Evolutionary conservation across 1,284 basidiomycete species (phyloP).

Genomic region (Rhodotorula sp.): DNA sequence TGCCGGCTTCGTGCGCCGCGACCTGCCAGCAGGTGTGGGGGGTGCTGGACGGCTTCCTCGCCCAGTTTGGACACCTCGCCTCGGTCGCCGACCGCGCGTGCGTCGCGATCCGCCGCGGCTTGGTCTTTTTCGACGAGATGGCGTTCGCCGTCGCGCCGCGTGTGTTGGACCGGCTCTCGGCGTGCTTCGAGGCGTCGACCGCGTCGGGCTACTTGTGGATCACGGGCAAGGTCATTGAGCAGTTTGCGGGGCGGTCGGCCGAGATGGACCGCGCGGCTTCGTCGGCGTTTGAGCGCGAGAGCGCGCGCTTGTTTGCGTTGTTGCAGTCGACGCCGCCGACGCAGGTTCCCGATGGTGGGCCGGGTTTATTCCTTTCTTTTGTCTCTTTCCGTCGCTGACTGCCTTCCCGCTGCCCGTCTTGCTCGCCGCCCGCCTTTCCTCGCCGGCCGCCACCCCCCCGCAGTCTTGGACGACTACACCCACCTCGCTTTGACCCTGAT

Average conservation of each 20-base stretch:
- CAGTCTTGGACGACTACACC: conserved; percentile 94
- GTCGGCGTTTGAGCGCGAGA: conserved; percentile 71
- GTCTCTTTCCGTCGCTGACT: not conserved
- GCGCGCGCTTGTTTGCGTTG: conserved; percentile 65
- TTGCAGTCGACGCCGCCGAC: conserved; percentile 66
- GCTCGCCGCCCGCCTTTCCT: no score
- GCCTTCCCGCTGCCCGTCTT: no score
- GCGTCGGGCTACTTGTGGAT: conserved; percentile 94
- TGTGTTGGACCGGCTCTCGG: conserved; percentile 71
- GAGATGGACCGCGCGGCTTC: conserved; percentile 51
- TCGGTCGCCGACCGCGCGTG: conserved; percentile 81
- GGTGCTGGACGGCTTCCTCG: conserved; percentile 77
- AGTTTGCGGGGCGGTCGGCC: conserved; percentile 61
- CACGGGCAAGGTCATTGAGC: conserved; percentile 57
- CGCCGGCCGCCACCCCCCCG: not conserved
- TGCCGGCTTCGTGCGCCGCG: conserved; percentile 74
- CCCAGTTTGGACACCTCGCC: conserved; percentile 74
- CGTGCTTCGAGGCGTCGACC: conserved; percentile 76
- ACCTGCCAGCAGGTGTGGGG: conserved; percentile 79
- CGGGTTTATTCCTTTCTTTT: no score
- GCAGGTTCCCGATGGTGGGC: conserved; percentile 77
- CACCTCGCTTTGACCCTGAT: conserved; percentile 74
- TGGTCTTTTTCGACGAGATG: conserved; percentile 74
- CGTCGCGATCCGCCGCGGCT: conserved; percentile 79
- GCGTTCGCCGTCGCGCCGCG: conserved; percentile 68